phyloP scores from a whole-genome alignment of 31 red algal genomes.

The Asparagopsis taxiformis region DNA sequence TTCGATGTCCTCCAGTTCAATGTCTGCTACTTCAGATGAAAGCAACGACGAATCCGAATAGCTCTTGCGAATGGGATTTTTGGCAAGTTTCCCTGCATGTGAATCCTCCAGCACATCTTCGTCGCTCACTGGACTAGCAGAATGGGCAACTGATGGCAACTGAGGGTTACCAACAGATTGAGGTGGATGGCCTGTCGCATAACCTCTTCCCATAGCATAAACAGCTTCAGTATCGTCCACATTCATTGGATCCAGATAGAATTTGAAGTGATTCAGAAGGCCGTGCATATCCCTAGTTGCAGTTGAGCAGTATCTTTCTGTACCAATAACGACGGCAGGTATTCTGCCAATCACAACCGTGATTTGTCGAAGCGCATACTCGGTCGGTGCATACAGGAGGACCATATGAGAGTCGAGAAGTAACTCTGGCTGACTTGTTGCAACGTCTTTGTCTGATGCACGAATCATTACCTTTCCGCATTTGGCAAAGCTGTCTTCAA shows the following conservation, averaged over 20 bases:
- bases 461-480: slow-evolving; percentile 77
- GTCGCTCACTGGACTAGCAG: slow-evolving; percentile 5
- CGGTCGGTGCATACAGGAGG: slow-evolving; percentile 63
- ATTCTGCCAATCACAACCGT: slow-evolving; percentile 9
- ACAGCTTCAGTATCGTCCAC: slow-evolving; percentile 21
- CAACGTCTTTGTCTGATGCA: slow-evolving; percentile 38
- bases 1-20: slow-evolving; percentile 63
- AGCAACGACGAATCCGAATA: neutral
- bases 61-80: neutral
- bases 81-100: neutral
- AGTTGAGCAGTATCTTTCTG: slow-evolving; percentile 59
- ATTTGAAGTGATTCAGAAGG: slow-evolving; percentile 33
- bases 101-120: slow-evolving; percentile 1
- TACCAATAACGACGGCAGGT: slow-evolving; percentile 49
- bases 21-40: neutral
- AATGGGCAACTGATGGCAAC: neutral
- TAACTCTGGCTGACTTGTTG: slow-evolving; percentile 32
- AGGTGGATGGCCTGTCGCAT: neutral
- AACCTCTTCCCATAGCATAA: slow-evolving; percentile 37
- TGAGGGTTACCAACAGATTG: neutral
- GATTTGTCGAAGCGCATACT: slow-evolving; percentile 44
- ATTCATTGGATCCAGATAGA: slow-evolving; percentile 56
- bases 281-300: slow-evolving; percentile 18
- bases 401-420: slow-evolving; percentile 52
- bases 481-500: slow-evolving; percentile 51